Base-by-base conservation (phyloP, 148 eudicot genomes). In the Persicaria tinctoria region DNA sequence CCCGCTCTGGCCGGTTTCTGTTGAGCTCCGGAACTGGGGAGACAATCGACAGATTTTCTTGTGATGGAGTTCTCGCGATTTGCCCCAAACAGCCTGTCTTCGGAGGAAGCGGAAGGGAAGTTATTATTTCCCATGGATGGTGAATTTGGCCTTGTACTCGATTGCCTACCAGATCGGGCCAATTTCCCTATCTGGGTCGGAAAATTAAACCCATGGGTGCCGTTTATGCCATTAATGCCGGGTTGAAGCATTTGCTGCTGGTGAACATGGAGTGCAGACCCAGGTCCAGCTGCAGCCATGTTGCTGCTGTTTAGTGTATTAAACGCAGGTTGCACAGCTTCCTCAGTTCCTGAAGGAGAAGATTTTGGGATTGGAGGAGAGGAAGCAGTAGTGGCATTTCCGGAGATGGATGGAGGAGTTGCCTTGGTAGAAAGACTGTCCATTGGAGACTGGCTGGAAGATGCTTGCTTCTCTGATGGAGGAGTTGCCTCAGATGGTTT, bases 211-310 rank as follows among this genome's bases (percentile, higher is more conserved):
- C 76, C 78, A 23, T 81, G 56, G 64, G 78, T 68, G 7, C 86
- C 84, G 47, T 83, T 80, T 8, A 62, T 10, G 14, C 86, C 86
- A 74, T 83, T 83, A 18, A 79, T 74, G 5, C 66, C 74, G n/a
- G 81, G 53, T 56, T 51, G 79, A 27, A 69, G 17, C 2, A 51
- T 4, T 16, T 80, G 55, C 57, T 14, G 80, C 76, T 75, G 83
- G n/a, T 76, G 76, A 49, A 70, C 60, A 50, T 53, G 82, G 66
- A 45, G 11, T 14, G 77, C 68, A 16, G 73, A 55, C 6, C 38
- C 71, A 1, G 82, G 51, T 56, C 46, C 41, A 32, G 3, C 41
- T 32, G 41, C 53, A 2, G 53, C 12, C 63, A 5, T 57, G 63
- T 27, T 17, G 18, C 63, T 53, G 16, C 5, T 53, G 56, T 53